These are phyloP conservation scores for Cladosporium sp. DNA, from an alignment of 2,329 filamentous ascomycete species.

Conservation along the genomic window DNA sequence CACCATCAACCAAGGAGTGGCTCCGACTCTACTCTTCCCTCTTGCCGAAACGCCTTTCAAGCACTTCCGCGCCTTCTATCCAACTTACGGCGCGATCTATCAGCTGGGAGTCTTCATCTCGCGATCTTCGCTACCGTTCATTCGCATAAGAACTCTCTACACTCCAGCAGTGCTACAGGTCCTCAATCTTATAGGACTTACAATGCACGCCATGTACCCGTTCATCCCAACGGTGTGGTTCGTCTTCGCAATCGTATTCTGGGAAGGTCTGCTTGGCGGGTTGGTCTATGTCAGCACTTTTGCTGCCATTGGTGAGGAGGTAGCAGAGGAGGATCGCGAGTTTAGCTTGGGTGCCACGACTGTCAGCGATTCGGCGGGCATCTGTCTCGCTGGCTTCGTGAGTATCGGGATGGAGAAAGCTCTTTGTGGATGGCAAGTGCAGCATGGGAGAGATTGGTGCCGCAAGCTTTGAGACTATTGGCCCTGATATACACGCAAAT, in stretches of 20 bases:
- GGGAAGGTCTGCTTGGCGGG: constrained; percentile 89
- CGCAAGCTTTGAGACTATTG: constrained; percentile 24
- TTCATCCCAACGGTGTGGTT: constrained; percentile 83
- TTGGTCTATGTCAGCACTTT: constrained; percentile 96
- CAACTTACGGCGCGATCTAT: constrained; percentile 91
- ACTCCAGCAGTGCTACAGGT: constrained; percentile 77
- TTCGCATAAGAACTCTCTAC: constrained; percentile 78
- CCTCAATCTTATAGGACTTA: constrained; percentile 69
- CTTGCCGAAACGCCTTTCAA: constrained; percentile 70
- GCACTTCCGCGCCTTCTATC: constrained; percentile 84
- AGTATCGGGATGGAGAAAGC: constrained; percentile 77
- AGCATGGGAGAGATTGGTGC: constrained; percentile 65
- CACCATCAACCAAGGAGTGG: constrained; percentile 92
- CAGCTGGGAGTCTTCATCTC: constrained; percentile 94
- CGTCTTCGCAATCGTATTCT: constrained; percentile 82
- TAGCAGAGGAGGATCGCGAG: constrained; percentile 73
- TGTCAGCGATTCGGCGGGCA: constrained; percentile 86
- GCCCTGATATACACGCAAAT: background rate
- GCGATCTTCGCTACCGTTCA: constrained; percentile 81
- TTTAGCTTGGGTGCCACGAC: constrained; percentile 87
- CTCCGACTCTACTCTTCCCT: constrained; percentile 85
- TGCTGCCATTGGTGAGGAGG: constrained; percentile 83
- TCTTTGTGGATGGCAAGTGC: constrained; percentile 80
- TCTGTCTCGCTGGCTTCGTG: constrained; percentile 80
- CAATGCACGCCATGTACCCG: constrained; percentile 65